These are phyloP conservation scores for Fusarium humuli DNA, from an alignment of 2,329 filamentous ascomycete genomes.

Conservation along the genomic window DNA sequence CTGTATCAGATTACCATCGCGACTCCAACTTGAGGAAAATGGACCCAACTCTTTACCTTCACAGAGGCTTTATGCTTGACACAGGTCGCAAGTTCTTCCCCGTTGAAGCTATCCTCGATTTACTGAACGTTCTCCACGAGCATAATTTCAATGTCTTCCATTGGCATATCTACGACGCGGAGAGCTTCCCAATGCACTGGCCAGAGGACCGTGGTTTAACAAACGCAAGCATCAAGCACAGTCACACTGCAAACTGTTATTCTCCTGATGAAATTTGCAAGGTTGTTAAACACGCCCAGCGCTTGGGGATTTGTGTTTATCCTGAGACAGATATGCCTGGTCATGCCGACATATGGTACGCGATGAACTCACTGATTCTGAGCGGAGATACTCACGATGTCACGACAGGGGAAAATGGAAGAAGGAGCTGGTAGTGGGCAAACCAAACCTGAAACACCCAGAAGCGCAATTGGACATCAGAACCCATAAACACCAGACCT, in stretches of 20 bases:
- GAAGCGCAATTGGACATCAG: constrained; percentile 14
- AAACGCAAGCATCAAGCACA: constrained; percentile 6
- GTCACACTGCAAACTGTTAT: background rate
- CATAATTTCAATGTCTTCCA: constrained; percentile 27
- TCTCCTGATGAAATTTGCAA: background rate
- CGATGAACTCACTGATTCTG: rapidly evolving
- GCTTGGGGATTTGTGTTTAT: constrained; percentile 2
- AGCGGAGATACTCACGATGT: background rate
- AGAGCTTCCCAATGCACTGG: constrained; percentile 14
- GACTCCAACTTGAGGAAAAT: background rate
- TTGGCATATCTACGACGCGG: constrained; percentile 24
- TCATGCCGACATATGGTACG: constrained; percentile 15
- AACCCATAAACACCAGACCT: background rate
- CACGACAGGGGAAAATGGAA: background rate
- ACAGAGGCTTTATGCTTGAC: constrained; percentile 20
- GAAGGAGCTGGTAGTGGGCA: constrained; percentile 11
- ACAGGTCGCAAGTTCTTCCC: constrained; percentile 23
- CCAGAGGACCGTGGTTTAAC: background rate
- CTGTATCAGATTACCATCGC: background rate
- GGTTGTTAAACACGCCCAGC: background rate
- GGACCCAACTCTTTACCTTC: background rate
- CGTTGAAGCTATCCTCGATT: background rate
- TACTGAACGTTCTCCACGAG: constrained; percentile 7
- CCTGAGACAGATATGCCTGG: constrained; percentile 23
- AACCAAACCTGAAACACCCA: background rate